phyloP scores from a whole-genome alignment of 768 basidiomycete genomes.

The Boletus subparvulus region DNA sequence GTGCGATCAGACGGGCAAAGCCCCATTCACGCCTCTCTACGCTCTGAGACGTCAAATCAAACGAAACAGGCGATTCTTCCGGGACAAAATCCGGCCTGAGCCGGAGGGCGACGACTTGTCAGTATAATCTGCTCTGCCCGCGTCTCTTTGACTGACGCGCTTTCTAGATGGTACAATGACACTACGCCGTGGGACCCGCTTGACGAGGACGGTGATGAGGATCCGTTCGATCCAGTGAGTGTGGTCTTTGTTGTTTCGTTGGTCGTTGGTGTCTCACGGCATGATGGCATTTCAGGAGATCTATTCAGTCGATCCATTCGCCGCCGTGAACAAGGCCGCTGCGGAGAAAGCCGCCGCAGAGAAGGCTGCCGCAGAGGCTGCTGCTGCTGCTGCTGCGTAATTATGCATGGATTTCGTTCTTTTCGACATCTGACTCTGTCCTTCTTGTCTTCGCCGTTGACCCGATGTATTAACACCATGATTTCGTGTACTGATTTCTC shows the following conservation, averaged over 20 bases:
- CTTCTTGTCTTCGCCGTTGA: background rate
- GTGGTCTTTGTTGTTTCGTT: background rate
- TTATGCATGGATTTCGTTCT: background rate
- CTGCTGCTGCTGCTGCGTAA: background rate
- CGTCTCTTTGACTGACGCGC: background rate
- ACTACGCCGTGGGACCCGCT: constrained; percentile 27
- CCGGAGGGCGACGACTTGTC: constrained; percentile 19
- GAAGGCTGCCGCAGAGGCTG: background rate
- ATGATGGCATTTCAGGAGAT: constrained; percentile 2
- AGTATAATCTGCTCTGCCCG: constrained; percentile 1
- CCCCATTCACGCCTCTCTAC: constrained; percentile 22
- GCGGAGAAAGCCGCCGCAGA: background rate
- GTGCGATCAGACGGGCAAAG: constrained; percentile 11
- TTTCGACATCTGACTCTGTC: background rate
- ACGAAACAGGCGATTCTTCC: constrained; percentile 13
- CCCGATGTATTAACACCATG: background rate
- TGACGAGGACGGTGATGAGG: constrained; percentile 26
- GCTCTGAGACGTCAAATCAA: constrained; percentile 15
- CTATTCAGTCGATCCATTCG: constrained; percentile 12
- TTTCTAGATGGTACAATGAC: constrained; percentile 21
- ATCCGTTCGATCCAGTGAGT: constrained; percentile 19
- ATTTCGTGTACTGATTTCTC: background rate
- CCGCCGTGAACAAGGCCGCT: constrained; percentile 1
- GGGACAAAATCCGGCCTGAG: constrained; percentile 10
- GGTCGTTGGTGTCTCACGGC: background rate